A percentile compares a stretch with the other conserved stretches of the same genome.
Conservation (phyloP, 345 rosid genomes). For the Ceriops zippeliana region DNA sequence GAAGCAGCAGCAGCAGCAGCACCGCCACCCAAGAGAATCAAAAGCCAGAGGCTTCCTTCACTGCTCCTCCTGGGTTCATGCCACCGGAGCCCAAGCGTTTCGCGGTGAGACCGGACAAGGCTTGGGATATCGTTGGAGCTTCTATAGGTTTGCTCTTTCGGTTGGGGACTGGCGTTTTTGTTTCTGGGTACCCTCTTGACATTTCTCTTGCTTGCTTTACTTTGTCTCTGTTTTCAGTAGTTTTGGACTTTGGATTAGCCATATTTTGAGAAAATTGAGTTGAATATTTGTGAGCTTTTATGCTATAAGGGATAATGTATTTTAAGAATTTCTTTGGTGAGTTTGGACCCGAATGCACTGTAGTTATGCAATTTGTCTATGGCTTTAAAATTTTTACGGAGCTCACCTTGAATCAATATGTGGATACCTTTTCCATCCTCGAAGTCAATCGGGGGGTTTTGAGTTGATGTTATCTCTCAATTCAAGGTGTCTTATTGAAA, state of each 20-base stretch:
- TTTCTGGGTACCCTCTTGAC: slow-evolving; percentile 51
- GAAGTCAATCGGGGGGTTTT: no score
- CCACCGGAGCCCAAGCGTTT: slow-evolving; percentile 75
- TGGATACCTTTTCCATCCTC: background rate
- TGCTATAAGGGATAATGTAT: background rate
- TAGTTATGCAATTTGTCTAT: background rate
- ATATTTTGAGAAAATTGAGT: background rate
- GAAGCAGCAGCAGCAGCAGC: slow-evolving; percentile 17
- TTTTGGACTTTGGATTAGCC: background rate
- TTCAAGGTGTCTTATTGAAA: no score
- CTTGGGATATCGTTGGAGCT: slow-evolving; percentile 59
- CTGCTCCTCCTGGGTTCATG: slow-evolving; percentile 60
- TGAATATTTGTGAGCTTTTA: background rate
- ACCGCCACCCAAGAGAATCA: slow-evolving; percentile 25
- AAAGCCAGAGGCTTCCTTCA: slow-evolving; percentile 23
- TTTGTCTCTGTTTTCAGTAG: background rate
- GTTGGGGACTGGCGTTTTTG: slow-evolving; percentile 73
- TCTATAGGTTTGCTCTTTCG: slow-evolving; percentile 65
- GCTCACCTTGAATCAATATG: background rate
- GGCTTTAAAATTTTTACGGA: background rate
- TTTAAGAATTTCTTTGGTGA: background rate
- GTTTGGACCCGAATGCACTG: background rate
- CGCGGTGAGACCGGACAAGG: slow-evolving; percentile 53
- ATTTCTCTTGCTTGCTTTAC: background rate
- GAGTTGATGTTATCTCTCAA: no score